Evolutionary conservation across 306 rosid species (phyloP).

Genomic region (Pachyrhizus erosus): DNA sequence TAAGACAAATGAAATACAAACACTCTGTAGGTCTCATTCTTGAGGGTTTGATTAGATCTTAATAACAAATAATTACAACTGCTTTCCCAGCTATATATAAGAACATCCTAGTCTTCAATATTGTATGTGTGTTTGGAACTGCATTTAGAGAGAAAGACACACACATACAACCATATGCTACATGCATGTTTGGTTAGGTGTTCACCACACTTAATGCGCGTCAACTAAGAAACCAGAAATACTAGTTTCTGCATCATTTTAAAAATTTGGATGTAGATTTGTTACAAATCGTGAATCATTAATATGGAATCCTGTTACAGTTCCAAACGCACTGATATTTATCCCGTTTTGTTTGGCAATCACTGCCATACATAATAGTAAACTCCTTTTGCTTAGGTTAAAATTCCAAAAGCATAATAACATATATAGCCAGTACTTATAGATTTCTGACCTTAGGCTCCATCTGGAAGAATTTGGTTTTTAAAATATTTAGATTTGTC

Average conservation of each 20-base stretch:
- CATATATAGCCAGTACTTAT: neutral
- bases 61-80: neutral
- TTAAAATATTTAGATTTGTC: neutral
- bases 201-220: no score
- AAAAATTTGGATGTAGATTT: no score
- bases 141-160: neutral
- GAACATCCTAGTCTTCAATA: neutral
- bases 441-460: slow-evolving; percentile 11
- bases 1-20: neutral
- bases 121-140: neutral
- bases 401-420: neutral
- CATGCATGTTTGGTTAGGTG: no score
- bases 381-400: neutral
- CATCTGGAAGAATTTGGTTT: neutral
- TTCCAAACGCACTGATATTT: neutral
- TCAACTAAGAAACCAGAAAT: no score
- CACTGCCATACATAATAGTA: neutral
- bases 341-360: neutral
- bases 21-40: neutral
- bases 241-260: no score
- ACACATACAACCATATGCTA: no score
- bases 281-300: no score
- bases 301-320: neutral
- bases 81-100: neutral
- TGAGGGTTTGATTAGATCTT: neutral